Evolutionary conservation across 1,284 basidiomycete genomes (phyloP), one percentile per base, ranked within the genome.

Genomic region (Microbotryomycetes sp.): DNA sequence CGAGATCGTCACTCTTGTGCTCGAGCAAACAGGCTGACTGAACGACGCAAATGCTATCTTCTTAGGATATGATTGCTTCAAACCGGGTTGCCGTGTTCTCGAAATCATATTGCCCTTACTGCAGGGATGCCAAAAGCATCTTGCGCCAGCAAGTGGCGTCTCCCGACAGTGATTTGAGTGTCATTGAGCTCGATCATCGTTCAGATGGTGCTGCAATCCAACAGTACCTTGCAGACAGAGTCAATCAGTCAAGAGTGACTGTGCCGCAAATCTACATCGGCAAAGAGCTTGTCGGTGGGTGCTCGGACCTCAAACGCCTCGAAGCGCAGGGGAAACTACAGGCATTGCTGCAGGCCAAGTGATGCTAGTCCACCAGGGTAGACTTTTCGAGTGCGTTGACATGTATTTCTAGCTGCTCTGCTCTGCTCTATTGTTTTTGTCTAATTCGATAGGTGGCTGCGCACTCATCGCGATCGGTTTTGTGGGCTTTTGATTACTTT

Each of bases 201-300:
- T 7, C 29, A 29, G 36, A 65, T 25, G 67, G 67, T 1, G 19
- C 49, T 1, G 60, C 60, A 3, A 63, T 69, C 7, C 67, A 69
- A 58, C 32, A 47, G 7, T 61, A 64, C 29, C 59, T 69, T 4
- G 67, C 67, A 3, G 55, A 60, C 28, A 53, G 60, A 2, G 47
- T 25, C 15, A 54, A 62, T 5, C 60, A 47, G 0, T 26, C 52
- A 2, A 59, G 28, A 49, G 65, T 69, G 2, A 69, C 67, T 0
- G 67, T 69, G 3, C 67, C 67, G n/a, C 67, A 67, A 54, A 57
- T 69, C 57, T 69, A 59, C 52, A 63, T 69, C 60, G 55, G 61
- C 25, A 60, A 62, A 15, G 25, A 66, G 46, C 49, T 51, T 42
- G 51, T 66, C 19, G 67, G 67, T 12, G 67, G 67, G 0, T 60